Evolutionary conservation across 2,329 filamentous ascomycete species (phyloP), one percentile per base, ranked within the genome.

Genomic region (Verticillium tricorpus): DNA sequence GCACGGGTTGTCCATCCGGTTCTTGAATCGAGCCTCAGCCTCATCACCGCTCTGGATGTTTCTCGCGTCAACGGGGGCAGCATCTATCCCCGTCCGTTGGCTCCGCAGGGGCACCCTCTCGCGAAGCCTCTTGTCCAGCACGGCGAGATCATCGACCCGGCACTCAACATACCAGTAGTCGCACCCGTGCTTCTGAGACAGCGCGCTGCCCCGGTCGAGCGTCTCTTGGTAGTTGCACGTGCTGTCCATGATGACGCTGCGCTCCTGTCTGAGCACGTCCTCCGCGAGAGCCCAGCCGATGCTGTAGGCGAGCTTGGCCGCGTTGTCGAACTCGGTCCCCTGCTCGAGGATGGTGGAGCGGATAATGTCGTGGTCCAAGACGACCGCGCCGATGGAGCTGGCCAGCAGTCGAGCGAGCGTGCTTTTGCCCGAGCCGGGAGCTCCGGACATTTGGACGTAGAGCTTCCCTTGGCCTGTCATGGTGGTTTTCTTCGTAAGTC

Each of bases 371-470:
- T 77, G 75, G 61, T 76, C 67, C 60, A 78, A 70, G 37, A 76
- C 68, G 1, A 75, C 60, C 4, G 60, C 73, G 39, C 68, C 61
- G 52, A 75, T 67, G 0, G 67, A 66, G 14, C 62, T 63, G 7
- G 65, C 61, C 0, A 78, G 68, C 0, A 72, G 65, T 12, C 60
- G 67, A 2, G 74, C 72, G 15, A 73, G 59, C 1, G 74, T 76
- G 65, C 72, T 77, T 62, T 78, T 78, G 1, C 75, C 75, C 9
- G 74, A 73, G 9, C 76, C 75, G 2, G 76, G 75, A 6, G 74
- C 73, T 5, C 75, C 74, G 2, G 75, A 75, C 72, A 77, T 76
- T 55, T 76, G 74, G 56, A 63, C 54, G 9, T 59, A 59, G 31
- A 61, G 39, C 12, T 52, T 59, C 22, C 45, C 8, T 52, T 11